A percentile compares a stretch with the other conserved stretches of the same genome.
These are phyloP conservation scores for Chaetomiaceae sp. DNA, from an alignment of 2,329 filamentous ascomycete genomes.

Conservation along the genomic window DNA sequence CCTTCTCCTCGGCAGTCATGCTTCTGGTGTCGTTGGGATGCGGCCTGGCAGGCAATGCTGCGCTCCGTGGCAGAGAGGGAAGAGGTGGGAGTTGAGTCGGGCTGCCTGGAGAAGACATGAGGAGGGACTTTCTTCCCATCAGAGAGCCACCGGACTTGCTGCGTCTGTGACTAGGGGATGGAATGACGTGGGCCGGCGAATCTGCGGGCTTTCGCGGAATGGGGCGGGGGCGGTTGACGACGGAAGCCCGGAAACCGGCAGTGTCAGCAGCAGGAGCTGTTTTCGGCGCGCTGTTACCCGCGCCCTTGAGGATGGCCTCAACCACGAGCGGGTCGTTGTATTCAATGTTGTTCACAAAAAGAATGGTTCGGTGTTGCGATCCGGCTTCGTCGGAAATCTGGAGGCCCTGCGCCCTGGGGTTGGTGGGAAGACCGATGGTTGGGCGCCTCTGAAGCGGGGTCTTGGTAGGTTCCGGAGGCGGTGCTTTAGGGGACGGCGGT, in stretches of 20 bases:
- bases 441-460: conserved; percentile 39
- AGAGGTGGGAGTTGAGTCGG: conserved; percentile 47
- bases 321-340: conserved; percentile 48
- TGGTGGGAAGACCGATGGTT: conserved; percentile 42
- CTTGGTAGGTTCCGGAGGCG: conserved; percentile 30
- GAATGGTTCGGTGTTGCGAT: conserved; percentile 41
- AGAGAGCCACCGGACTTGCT: conserved; percentile 46
- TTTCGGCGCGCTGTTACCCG: conserved; percentile 30
- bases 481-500: conserved; percentile 27
- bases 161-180: conserved; percentile 36
- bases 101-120: conserved; percentile 39
- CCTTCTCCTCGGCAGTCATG: conserved; percentile 55
- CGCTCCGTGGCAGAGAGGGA: conserved; percentile 41
- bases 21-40: conserved; percentile 49
- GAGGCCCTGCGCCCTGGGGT: conserved; percentile 38
- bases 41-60: conserved; percentile 33
- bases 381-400: conserved; percentile 27
- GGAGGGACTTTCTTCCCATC: conserved; percentile 39
- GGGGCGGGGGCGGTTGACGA: conserved; percentile 51
- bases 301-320: conserved; percentile 42
- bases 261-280: conserved; percentile 20
- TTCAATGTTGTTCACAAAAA: conserved; percentile 51
- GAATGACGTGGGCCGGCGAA: conserved; percentile 42
- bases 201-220: conserved; percentile 44
- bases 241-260: conserved; percentile 28